Evolutionary conservation across 495 filamentous ascomycete genomes (phyloP).

Genomic region (Sporormia fimetaria): DNA sequence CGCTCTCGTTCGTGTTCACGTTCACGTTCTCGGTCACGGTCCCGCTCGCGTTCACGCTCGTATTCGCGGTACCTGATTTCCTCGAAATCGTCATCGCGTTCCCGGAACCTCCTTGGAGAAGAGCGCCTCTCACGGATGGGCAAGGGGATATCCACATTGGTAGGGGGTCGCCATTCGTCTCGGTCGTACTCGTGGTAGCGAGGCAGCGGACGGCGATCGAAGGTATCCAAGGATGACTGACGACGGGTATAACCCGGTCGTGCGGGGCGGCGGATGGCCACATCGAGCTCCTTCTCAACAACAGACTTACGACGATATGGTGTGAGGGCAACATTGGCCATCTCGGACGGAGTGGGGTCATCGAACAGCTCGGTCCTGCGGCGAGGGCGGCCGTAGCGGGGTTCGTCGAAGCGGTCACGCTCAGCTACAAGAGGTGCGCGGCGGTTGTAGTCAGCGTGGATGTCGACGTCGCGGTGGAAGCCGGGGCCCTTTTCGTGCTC

Average conservation of each 20-base stretch:
- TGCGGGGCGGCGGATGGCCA: conserved; percentile 35
- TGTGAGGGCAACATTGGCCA: conserved; percentile 31
- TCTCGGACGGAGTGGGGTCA: conserved; percentile 27
- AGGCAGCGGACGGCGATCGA: conserved; percentile 51
- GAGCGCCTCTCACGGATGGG: conserved; percentile 33
- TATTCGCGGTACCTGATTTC: conserved; percentile 32
- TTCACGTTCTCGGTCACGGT: conserved; percentile 21
- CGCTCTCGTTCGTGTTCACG: conserved; percentile 16
- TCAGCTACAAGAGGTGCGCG: conserved; percentile 37
- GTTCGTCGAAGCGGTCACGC: conserved; percentile 41
- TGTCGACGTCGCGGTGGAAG: conserved; percentile 27
- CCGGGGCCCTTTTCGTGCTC: conserved; percentile 29
- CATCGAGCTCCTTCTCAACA: conserved; percentile 37
- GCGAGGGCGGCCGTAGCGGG: conserved; percentile 43
- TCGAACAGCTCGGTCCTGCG: conserved; percentile 29
- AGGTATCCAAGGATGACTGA: conserved; percentile 61
- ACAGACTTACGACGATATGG: conserved; percentile 30
- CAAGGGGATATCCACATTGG: conserved; percentile 44
- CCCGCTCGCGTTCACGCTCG: conserved; percentile 22
- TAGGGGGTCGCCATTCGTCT: conserved; percentile 37
- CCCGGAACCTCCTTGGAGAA: conserved; percentile 20
- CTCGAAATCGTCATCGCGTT: conserved; percentile 34
- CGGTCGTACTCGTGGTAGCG: conserved; percentile 40
- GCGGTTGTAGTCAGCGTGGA: conserved; percentile 28
- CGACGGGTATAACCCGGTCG: conserved; percentile 51